These are phyloP conservation scores for Trypanosomatidae sp. DNA, from an alignment of 208 protist genomes.

Conservation along the genomic window DNA sequence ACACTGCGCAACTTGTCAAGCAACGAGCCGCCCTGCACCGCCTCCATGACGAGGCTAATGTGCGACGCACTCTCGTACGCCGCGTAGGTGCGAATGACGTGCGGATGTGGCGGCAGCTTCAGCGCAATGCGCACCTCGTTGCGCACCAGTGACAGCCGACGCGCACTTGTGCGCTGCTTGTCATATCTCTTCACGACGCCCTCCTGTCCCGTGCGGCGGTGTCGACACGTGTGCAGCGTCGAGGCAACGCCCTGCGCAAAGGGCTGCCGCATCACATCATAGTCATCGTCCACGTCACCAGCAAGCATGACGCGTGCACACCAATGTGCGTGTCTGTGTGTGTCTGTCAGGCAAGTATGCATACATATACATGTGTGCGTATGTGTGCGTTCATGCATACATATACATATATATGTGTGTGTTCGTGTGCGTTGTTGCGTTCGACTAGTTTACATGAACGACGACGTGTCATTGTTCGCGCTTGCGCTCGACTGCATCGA, in stretches of 20 bases:
- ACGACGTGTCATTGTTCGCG: too few relatives aligned
- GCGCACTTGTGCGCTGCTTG: slow-evolving; percentile 16
- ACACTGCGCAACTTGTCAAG: slow-evolving; percentile 81
- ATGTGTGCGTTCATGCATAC: too few relatives aligned
- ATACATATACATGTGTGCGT: too few relatives aligned
- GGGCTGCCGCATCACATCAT: too few relatives aligned
- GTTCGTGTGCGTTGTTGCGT: too few relatives aligned
- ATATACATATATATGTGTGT: too few relatives aligned
- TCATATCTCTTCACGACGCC: slow-evolving; percentile 59
- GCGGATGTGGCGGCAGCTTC: slow-evolving; percentile 18
- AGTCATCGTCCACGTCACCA: too few relatives aligned
- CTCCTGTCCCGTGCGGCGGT: slow-evolving; percentile 15
- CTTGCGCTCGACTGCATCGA: too few relatives aligned
- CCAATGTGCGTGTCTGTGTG: too few relatives aligned
- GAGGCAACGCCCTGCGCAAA: slow-evolving; percentile 17
- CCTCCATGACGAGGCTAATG: slow-evolving; percentile 94
- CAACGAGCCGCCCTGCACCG: slow-evolving; percentile 95
- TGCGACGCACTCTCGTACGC: slow-evolving; percentile 64
- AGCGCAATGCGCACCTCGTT: slow-evolving; percentile 40
- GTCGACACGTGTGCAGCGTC: slow-evolving; percentile 35
- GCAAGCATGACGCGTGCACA: too few relatives aligned
- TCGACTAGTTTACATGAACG: too few relatives aligned
- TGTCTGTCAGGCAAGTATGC: too few relatives aligned
- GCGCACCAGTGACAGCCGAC: slow-evolving; percentile 17
- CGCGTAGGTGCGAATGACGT: slow-evolving; percentile 84